Evolutionary conservation across 331 rosid genomes (phyloP).

Genomic region (Cydonia oblonga): DNA sequence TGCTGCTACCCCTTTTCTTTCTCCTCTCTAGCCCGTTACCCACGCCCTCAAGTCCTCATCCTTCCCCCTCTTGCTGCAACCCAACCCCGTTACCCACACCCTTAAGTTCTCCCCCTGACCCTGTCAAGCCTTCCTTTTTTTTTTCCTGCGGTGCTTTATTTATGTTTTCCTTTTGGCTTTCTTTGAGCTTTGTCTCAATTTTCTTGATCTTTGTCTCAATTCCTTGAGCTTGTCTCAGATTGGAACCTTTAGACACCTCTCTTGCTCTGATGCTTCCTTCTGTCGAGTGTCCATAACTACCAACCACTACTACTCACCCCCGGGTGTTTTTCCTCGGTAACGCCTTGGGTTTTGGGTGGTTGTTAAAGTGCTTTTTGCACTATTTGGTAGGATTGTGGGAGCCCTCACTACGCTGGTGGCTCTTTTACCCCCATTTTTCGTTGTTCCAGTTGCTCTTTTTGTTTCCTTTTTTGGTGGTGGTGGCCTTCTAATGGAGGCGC

Average conservation of each 20-base stretch:
- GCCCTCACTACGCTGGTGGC: not conserved
- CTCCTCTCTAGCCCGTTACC: too few species aligned
- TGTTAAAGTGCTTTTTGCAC: not conserved
- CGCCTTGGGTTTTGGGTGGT: not conserved
- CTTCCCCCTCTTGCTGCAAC: too few species aligned
- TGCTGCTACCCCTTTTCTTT: too few species aligned
- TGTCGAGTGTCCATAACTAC: not conserved
- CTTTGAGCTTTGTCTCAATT: not conserved
- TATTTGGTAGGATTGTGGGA: not conserved
- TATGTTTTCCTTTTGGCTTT: not conserved
- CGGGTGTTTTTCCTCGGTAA: too few species aligned
- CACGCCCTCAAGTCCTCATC: too few species aligned
- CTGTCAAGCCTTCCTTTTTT: too few species aligned
- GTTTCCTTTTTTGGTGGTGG: not conserved
- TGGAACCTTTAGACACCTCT: not conserved
- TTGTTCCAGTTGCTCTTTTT: not conserved
- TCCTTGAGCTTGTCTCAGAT: not conserved
- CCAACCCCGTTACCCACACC: too few species aligned
- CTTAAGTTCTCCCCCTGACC: too few species aligned
- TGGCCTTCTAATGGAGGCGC: not conserved
- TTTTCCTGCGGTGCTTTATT: too few species aligned
- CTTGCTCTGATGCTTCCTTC: not conserved
- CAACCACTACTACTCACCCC: not conserved
- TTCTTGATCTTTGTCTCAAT: too few species aligned
- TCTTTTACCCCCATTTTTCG: too few species aligned